These are phyloP conservation scores for Penicillium ucsense DNA, from an alignment of 495 filamentous ascomycete genomes.

Conservation along the genomic window DNA sequence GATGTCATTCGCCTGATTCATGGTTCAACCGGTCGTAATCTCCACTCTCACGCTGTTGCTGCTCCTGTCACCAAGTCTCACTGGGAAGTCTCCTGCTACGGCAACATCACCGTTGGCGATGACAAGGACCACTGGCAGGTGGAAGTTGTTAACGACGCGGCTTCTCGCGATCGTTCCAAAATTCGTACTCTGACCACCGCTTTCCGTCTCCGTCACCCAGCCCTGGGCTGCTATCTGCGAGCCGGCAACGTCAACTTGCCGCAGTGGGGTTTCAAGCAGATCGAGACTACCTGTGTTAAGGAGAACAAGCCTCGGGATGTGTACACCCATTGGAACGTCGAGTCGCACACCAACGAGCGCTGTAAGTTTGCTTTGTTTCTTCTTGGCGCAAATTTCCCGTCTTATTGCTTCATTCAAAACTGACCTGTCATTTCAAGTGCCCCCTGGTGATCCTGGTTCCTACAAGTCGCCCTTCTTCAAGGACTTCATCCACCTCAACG, in stretches of 20 bases:
- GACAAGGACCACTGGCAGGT: constrained; percentile 97
- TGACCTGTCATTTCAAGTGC: constrained; percentile 45
- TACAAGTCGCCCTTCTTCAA: constrained; percentile 95
- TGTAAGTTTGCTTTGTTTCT: constrained; percentile 46
- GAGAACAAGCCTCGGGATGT: constrained; percentile 85
- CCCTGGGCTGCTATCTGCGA: constrained; percentile 84
- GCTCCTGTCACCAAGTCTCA: constrained; percentile 86
- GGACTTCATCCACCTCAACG: constrained; percentile 95
- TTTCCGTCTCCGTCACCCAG: constrained; percentile 78
- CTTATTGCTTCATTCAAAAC: too few species aligned
- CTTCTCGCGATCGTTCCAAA: constrained; percentile 74
- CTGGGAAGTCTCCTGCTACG: constrained; percentile 88
- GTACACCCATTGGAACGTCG: constrained; percentile 98
- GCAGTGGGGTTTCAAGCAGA: constrained; percentile 99
- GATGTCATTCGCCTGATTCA: constrained; percentile 83
- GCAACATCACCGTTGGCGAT: constrained; percentile 93
- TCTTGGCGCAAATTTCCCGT: too few species aligned
- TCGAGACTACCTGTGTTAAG: constrained; percentile 92
- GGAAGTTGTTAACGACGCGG: constrained; percentile 83
- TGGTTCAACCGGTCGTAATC: constrained; percentile 88
- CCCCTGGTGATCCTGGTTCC: constrained; percentile 78
- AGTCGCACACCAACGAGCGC: constrained; percentile 88
- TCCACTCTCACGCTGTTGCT: constrained; percentile 83
- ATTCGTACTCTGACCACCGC: constrained; percentile 88
- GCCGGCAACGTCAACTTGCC: constrained; percentile 95